Evolutionary conservation across 495 filamentous ascomycete genomes (phyloP).

Genomic region (Lasiosphaeris hirsuta): DNA sequence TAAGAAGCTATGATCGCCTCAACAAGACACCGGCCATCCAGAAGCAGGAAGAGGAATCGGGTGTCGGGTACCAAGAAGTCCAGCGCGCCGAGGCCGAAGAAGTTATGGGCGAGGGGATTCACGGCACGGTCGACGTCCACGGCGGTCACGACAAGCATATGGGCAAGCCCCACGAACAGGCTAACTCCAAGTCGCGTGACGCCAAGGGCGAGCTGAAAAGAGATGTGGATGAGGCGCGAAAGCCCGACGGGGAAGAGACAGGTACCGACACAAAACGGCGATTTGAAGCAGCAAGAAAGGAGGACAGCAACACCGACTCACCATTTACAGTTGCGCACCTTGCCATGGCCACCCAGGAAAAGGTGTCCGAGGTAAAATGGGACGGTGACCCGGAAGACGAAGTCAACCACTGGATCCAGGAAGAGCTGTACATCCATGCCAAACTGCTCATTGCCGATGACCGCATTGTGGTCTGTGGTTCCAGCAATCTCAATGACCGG

Average conservation of each 20-base stretch:
- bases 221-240: conserved; percentile 49
- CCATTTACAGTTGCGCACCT: conserved; percentile 71
- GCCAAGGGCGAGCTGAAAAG: conserved; percentile 36
- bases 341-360: conserved; percentile 70
- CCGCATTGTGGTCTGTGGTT: conserved; percentile 75
- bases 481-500: conserved; percentile 89
- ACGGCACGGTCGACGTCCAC: conserved; percentile 50
- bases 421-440: conserved; percentile 90
- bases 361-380: conserved; percentile 68
- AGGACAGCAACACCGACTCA: conserved; percentile 43
- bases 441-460: conserved; percentile 89
- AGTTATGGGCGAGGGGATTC: conserved; percentile 73
- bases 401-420: conserved; percentile 83
- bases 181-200: conserved; percentile 34
- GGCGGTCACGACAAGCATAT: conserved; percentile 40
- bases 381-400: conserved; percentile 65
- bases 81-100: conserved; percentile 83
- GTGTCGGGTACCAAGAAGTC: conserved; percentile 77
- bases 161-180: conserved; percentile 39
- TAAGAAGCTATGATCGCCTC: conserved; percentile 84
- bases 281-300: conserved; percentile 59
- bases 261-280: conserved; percentile 53
- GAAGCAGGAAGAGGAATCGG: conserved; percentile 71
- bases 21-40: conserved; percentile 70
- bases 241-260: conserved; percentile 51